phyloP scores from a whole-genome alignment of 177 flowering plant species.

The Tripterygium wilfordii region DNA sequence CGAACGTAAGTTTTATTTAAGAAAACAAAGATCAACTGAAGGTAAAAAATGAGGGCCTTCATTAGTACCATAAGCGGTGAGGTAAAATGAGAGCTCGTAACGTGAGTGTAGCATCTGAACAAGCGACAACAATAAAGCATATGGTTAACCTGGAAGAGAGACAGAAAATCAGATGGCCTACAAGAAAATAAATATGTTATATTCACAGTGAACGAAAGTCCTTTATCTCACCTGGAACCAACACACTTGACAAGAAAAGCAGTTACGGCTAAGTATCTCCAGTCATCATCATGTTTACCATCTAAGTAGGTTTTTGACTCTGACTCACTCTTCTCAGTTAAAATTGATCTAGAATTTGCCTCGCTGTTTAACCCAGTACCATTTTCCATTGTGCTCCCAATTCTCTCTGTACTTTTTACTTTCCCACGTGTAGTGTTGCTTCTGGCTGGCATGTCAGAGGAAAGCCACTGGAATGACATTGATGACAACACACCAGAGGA shows the following conservation, averaged over 20 bases:
- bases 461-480: constrained; percentile 88
- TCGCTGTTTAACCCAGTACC: constrained; percentile 11
- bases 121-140: constrained; percentile 82
- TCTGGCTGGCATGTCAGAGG: constrained; percentile 88
- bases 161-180: background rate
- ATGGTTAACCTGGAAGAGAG: constrained; percentile 52
- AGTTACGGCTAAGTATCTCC: constrained; percentile 95
- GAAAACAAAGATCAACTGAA: too few species aligned
- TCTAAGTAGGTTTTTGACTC: constrained; percentile 14
- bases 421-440: constrained; percentile 26
- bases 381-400: constrained; percentile 11
- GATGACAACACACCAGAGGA: constrained; percentile 28
- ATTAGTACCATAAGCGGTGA: constrained; percentile 67
- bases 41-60: too few species aligned
- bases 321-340: constrained; percentile 12
- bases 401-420: constrained; percentile 13
- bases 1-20: too few species aligned
- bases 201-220: background rate
- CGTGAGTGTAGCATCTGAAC: constrained; percentile 86
- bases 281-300: constrained; percentile 74
- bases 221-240: constrained; percentile 47
- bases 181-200: background rate
- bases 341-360: constrained; percentile 13
- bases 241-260: constrained; percentile 74
- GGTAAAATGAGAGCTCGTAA: constrained; percentile 88